phyloP scores from a whole-genome alignment of 78 protist genomes.

The Trichosphaerium sp. region DNA sequence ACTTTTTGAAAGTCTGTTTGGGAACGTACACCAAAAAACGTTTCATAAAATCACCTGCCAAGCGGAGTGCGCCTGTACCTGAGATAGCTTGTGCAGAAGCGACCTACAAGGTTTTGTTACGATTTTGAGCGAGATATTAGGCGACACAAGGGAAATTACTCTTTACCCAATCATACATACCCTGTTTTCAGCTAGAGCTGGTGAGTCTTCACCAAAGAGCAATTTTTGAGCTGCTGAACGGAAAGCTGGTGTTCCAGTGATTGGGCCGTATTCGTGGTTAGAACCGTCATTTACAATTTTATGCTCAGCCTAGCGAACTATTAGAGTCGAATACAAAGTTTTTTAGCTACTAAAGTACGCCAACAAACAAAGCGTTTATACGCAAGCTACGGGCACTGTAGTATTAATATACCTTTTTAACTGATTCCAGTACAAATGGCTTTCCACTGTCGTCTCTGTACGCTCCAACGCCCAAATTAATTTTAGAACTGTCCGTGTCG shows the following conservation, averaged over 20 bases:
- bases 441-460: conserved; percentile 62
- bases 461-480: conserved; percentile 76
- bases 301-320: conserved; percentile 40
- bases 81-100: conserved; percentile 83
- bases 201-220: conserved; percentile 17
- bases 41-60: conserved; percentile 63
- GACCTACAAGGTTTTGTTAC: background rate
- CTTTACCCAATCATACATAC: conserved; percentile 15
- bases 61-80: conserved; percentile 94
- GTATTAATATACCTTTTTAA: conserved; percentile 8
- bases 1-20: background rate
- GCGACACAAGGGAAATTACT: background rate
- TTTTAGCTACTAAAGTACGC: background rate
- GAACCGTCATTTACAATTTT: conserved; percentile 12
- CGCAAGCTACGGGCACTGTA: background rate
- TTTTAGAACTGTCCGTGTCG: conserved; percentile 49
- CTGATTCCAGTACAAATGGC: conserved; percentile 50
- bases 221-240: conserved; percentile 13
- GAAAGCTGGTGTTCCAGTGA: conserved; percentile 60
- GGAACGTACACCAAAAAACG: no score
- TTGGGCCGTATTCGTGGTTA: conserved; percentile 77
- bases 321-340: background rate
- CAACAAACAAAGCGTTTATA: background rate
- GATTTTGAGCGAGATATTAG: background rate
- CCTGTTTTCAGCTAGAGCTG: background rate